Evolutionary conservation across 2,329 filamentous ascomycete genomes (phyloP).

Genomic region (Phialophora tarda): DNA sequence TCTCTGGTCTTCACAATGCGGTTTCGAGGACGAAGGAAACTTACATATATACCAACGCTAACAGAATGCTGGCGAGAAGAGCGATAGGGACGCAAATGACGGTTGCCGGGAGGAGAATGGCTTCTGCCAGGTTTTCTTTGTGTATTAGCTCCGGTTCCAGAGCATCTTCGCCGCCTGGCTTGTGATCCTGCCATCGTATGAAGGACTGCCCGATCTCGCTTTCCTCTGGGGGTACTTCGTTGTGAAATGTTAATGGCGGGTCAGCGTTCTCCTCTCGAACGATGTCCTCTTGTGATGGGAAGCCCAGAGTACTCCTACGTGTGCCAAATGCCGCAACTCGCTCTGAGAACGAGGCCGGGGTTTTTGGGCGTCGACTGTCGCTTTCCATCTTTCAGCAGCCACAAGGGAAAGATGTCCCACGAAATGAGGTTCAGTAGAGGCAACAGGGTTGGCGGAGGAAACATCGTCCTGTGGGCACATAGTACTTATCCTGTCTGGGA

Average conservation of each 20-base stretch:
- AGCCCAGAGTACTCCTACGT: neutral
- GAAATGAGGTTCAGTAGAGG: neutral
- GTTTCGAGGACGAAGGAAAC: neutral
- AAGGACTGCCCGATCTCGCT: slow-evolving; percentile 10
- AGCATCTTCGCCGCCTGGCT: neutral
- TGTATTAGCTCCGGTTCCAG: slow-evolving; percentile 1
- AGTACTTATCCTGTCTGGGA: neutral
- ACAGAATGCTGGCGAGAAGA: slow-evolving; percentile 22
- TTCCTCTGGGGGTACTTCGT: slow-evolving; percentile 16
- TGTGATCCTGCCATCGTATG: slow-evolving; percentile 14
- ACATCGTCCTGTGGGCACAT: neutral
- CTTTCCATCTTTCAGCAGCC: slow-evolving; percentile 14
- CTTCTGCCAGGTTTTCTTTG: slow-evolving; percentile 2
- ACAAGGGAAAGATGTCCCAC: neutral
- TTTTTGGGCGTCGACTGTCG: slow-evolving; percentile 10
- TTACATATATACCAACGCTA: slow-evolving; percentile 24
- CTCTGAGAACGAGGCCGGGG: slow-evolving; percentile 13
- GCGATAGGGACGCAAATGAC: slow-evolving; percentile 29
- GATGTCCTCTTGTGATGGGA: slow-evolving; percentile 12
- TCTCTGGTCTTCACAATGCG: no score
- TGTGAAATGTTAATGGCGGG: neutral
- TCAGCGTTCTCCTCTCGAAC: neutral
- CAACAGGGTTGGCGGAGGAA: neutral
- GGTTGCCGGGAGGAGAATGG: slow-evolving; percentile 23
- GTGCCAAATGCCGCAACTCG: slow-evolving; percentile 7